Evolutionary conservation across 306 rosid species (phyloP).

Genomic region (Geum urbanum): DNA sequence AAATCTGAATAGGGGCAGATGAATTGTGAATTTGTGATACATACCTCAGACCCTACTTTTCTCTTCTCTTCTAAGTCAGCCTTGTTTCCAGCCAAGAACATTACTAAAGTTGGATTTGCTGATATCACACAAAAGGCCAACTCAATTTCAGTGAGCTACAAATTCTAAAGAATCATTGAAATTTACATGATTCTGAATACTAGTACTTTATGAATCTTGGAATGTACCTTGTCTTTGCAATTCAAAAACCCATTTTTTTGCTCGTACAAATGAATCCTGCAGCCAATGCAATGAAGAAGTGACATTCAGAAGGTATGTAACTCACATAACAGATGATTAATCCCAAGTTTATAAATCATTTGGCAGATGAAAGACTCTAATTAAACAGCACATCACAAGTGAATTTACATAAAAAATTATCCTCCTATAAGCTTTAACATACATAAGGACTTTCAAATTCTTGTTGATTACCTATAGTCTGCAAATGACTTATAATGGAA

Average conservation of each 20-base stretch:
- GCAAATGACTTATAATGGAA: neutral
- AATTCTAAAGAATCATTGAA: neutral
- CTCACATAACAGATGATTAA: conserved; percentile 1
- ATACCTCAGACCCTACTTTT: conserved; percentile 61
- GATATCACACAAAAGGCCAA: conserved; percentile 19
- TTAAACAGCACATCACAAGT: neutral
- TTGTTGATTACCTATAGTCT: neutral
- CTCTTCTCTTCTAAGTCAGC: conserved; percentile 64
- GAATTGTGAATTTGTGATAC: conserved; percentile 1
- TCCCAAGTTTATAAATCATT: neutral
- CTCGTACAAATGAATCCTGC: conserved; percentile 72
- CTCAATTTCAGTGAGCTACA: neutral
- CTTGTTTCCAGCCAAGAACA: conserved; percentile 81
- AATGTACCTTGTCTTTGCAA: conserved; percentile 76
- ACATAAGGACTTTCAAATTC: neutral
- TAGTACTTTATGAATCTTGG: neutral
- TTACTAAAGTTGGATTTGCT: conserved; percentile 67
- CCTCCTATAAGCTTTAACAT: neutral
- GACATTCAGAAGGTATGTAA: neutral
- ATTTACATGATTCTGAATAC: neutral
- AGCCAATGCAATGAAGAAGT: conserved; percentile 10
- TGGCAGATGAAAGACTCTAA: neutral
- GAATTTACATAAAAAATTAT: neutral
- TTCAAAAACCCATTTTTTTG: conserved; percentile 83
- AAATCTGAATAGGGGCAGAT: neutral